Evolutionary conservation across 352 stramenopile genomes (phyloP).

Genomic region (Globisporangium iwayamae): DNA sequence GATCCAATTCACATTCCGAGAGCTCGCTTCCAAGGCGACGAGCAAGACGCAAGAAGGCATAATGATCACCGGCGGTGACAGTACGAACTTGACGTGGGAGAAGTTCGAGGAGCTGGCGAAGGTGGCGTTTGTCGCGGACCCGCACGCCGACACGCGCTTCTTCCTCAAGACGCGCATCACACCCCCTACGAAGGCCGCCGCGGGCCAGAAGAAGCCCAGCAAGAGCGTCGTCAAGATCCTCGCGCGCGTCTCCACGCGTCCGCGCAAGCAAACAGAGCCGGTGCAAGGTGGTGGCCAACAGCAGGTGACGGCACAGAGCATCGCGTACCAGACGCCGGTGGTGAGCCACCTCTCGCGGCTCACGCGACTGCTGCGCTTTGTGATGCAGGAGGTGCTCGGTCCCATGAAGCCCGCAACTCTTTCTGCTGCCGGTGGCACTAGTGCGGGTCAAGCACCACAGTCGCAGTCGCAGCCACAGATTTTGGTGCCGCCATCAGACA

Average conservation of each 20-base stretch:
- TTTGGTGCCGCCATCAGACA: constrained; percentile 11
- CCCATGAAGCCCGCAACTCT: constrained; percentile 32
- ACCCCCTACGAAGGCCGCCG: neutral
- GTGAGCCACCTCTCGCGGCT: constrained; percentile 32
- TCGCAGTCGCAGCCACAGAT: no score
- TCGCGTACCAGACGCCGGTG: constrained; percentile 18
- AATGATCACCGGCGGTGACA: constrained; percentile 9
- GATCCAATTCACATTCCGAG: neutral
- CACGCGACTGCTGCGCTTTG: constrained; percentile 54
- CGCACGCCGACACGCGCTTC: constrained; percentile 45
- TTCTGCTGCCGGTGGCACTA: constrained; percentile 1
- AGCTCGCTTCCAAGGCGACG: neutral
- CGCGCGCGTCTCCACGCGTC: constrained; percentile 33
- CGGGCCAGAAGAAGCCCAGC: constrained; percentile 20
- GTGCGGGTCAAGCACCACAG: constrained; percentile 4
- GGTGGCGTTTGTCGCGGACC: constrained; percentile 49
- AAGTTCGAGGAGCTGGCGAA: constrained; percentile 70
- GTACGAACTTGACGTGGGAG: constrained; percentile 44
- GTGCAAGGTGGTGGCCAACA: neutral
- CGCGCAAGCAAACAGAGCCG: neutral
- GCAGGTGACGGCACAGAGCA: constrained; percentile 17
- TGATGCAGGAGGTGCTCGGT: constrained; percentile 64
- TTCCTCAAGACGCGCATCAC: constrained; percentile 48
- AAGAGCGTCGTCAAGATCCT: constrained; percentile 34
- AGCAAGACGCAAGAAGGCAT: neutral